A percentile compares a stretch with the other conserved stretches of the same genome.
Evolutionary conservation across 1,139 yeast genomes (phyloP).

Genomic region (Sugiyamaella paludigena): DNA sequence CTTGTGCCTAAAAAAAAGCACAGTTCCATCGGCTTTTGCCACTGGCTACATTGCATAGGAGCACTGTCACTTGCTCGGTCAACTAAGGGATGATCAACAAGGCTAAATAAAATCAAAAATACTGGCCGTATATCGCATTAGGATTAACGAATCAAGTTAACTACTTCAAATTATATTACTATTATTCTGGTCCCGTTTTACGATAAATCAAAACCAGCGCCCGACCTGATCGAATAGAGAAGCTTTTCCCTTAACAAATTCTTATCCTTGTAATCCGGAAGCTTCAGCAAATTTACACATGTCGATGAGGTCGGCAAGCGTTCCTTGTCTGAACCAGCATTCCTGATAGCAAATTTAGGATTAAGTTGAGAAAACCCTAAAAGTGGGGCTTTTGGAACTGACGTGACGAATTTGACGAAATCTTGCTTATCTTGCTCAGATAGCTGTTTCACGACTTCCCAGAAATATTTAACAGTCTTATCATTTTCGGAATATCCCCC

Average conservation of each 20-base stretch:
- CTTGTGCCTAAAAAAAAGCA: too few species aligned
- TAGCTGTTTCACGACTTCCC: slow-evolving; percentile 76
- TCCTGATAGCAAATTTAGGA: slow-evolving; percentile 80
- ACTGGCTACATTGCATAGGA: too few species aligned
- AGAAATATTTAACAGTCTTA: slow-evolving; percentile 53
- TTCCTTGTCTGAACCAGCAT: slow-evolving; percentile 52
- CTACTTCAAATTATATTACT: too few species aligned
- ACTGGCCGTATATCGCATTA: too few species aligned
- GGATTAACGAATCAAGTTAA: too few species aligned
- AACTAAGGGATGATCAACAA: too few species aligned
- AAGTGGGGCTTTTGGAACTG: slow-evolving; percentile 88
- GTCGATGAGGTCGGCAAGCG: slow-evolving; percentile 91
- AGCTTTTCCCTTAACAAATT: slow-evolving; percentile 57
- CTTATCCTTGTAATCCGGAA: slow-evolving; percentile 77
- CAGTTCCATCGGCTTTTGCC: too few species aligned
- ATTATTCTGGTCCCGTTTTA: too few species aligned
- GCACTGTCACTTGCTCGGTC: too few species aligned
- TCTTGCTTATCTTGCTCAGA: slow-evolving; percentile 56
- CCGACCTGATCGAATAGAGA: slow-evolving; percentile 71
- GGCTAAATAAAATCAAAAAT: too few species aligned
- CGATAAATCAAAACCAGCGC: slow-evolving; percentile 83
- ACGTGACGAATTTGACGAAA: slow-evolving; percentile 81
- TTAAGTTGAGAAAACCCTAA: slow-evolving; percentile 73
- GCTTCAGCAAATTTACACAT: slow-evolving; percentile 79
- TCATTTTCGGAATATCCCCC: slow-evolving; percentile 66